These are phyloP conservation scores for Pyrenophora tritici-repentis DNA, from an alignment of 2,329 filamentous ascomycete species.

Conservation along the genomic window DNA sequence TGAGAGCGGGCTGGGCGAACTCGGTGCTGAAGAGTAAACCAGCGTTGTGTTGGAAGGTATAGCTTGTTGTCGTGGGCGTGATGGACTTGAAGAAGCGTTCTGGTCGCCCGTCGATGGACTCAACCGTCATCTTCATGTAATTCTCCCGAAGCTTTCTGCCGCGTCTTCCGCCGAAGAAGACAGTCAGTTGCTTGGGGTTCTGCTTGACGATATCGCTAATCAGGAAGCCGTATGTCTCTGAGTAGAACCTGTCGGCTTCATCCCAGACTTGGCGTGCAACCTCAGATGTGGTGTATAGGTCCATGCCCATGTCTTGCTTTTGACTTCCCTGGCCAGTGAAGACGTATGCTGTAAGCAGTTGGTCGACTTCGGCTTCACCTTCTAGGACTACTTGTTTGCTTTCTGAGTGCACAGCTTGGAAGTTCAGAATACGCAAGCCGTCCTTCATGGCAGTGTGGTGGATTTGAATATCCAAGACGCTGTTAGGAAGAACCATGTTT, in stretches of 20 bases:
- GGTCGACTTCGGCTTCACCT: slow-evolving; percentile 39
- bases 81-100: slow-evolving; percentile 18
- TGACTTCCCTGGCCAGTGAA: slow-evolving; percentile 53
- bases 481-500: slow-evolving; percentile 6
- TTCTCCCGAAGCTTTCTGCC: slow-evolving; percentile 43
- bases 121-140: slow-evolving; percentile 36
- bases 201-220: slow-evolving; percentile 47
- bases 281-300: slow-evolving; percentile 44
- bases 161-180: slow-evolving; percentile 46
- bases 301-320: slow-evolving; percentile 50
- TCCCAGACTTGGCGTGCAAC: slow-evolving; percentile 54
- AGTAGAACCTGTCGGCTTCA: slow-evolving; percentile 55
- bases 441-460: slow-evolving; percentile 18
- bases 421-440: slow-evolving; percentile 28
- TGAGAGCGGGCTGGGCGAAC: slow-evolving; percentile 30
- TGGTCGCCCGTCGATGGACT: slow-evolving; percentile 10
- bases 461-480: slow-evolving; percentile 38
- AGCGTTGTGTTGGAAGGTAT: slow-evolving; percentile 20
- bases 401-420: slow-evolving; percentile 38
- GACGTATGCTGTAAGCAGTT: slow-evolving; percentile 42
- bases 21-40: slow-evolving; percentile 27
- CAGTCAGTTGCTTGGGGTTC: slow-evolving; percentile 46
- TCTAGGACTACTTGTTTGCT: slow-evolving; percentile 40
- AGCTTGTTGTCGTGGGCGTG: slow-evolving; percentile 12
- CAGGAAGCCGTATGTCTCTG: slow-evolving; percentile 42